Percentiles rank a stretch among this genome's conserved stretches.
Evolutionary conservation across 345 rosid genomes (phyloP).

Genomic region (Lumnitzera racemosa): DNA sequence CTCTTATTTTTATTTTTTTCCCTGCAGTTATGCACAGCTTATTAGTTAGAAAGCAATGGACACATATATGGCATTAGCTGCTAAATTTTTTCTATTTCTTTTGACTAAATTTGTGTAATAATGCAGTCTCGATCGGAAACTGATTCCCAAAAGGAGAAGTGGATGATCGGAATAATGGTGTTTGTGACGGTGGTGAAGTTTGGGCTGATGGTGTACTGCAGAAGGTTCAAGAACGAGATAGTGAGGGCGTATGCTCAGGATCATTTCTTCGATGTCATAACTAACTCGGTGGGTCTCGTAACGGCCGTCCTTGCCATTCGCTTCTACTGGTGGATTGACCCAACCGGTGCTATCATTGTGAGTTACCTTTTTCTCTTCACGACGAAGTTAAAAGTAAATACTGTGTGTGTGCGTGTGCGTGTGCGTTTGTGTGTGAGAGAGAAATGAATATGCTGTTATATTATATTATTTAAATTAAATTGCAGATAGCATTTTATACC

Average conservation of each 20-base stretch:
- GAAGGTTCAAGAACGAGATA: slow-evolving; percentile 31
- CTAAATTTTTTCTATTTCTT: too few relatives aligned
- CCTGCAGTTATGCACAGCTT: too few relatives aligned
- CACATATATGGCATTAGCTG: too few relatives aligned
- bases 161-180: slow-evolving; percentile 37
- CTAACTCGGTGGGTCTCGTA: slow-evolving; percentile 26
- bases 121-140: slow-evolving; percentile 20
- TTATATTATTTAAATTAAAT: too few relatives aligned
- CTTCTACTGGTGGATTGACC: slow-evolving; percentile 33
- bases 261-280: slow-evolving; percentile 30
- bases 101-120: too few relatives aligned
- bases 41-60: too few relatives aligned
- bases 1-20: too few relatives aligned
- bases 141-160: slow-evolving; percentile 18
- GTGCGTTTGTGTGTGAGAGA: too few relatives aligned
- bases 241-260: slow-evolving; percentile 31
- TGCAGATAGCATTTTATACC: slow-evolving; percentile 79
- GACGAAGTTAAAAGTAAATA: too few relatives aligned
- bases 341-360: slow-evolving; percentile 22
- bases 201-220: slow-evolving; percentile 28
- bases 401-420: too few relatives aligned
- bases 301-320: slow-evolving; percentile 27
- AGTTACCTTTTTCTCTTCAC: slow-evolving; percentile 2
- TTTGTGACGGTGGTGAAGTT: slow-evolving; percentile 27
- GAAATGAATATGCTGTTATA: too few relatives aligned